Percentiles rank a stretch among this genome's conserved stretches.
phyloP scores from a whole-genome alignment of 345 rosid genomes.

The Turnera subulata region DNA sequence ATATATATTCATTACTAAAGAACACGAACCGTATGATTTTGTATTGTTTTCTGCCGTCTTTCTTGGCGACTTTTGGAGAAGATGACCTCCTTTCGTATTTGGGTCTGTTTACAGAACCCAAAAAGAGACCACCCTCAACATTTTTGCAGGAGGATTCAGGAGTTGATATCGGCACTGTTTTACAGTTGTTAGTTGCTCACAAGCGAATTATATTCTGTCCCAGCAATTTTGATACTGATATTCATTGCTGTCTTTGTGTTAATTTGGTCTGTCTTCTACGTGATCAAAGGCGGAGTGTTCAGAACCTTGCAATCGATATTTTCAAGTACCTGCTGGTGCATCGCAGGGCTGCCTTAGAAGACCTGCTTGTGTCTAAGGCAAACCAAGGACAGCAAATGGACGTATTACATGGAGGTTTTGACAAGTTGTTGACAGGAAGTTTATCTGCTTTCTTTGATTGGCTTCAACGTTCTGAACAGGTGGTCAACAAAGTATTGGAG shows the following conservation, averaged over 20 bases:
- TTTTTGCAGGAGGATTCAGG: constrained; percentile 63
- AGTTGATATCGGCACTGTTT: constrained; percentile 70
- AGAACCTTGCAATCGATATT: constrained; percentile 78
- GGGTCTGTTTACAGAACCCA: constrained; percentile 72
- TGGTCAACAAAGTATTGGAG: constrained; percentile 78
- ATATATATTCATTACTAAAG: constrained; percentile 84
- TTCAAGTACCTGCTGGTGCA: constrained; percentile 80
- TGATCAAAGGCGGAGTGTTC: constrained; percentile 80
- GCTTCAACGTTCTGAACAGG: constrained; percentile 76
- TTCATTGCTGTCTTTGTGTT: constrained; percentile 89
- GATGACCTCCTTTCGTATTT: constrained; percentile 70
- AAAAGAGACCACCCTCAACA: constrained; percentile 45
- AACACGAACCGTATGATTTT: constrained; percentile 83
- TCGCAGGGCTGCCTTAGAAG: constrained; percentile 86
- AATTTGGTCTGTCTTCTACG: constrained; percentile 76
- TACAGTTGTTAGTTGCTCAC: constrained; percentile 92
- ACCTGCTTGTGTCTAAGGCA: constrained; percentile 80
- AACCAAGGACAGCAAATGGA: constrained; percentile 79
- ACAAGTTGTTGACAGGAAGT: constrained; percentile 79
- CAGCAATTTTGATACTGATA: constrained; percentile 86
- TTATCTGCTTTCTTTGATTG: constrained; percentile 74
- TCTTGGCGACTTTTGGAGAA: constrained; percentile 80
- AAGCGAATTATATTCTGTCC: constrained; percentile 89
- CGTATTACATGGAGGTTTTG: constrained; percentile 94
- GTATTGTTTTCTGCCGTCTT: constrained; percentile 91